phyloP scores from a whole-genome alignment of 495 filamentous ascomycete species.

The Jackrogersella multiformis region DNA sequence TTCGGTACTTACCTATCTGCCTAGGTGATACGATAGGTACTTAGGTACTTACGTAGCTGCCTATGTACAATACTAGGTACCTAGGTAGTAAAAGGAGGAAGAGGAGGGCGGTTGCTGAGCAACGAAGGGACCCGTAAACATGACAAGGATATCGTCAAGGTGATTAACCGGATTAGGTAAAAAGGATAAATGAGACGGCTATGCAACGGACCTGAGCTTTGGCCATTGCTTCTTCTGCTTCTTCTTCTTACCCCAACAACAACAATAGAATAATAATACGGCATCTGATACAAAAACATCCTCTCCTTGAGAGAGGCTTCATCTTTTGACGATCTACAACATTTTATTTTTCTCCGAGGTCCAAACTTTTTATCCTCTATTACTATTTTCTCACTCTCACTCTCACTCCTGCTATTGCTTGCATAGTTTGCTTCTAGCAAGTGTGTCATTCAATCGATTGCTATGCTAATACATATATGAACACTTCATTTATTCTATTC shows the following conservation, averaged over 20 bases:
- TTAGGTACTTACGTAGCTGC: too few relatives aligned
- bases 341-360: constrained; percentile 18
- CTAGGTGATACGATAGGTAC: too few relatives aligned
- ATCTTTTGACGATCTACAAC: constrained; percentile 28
- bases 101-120: constrained; percentile 45
- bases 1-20: too few relatives aligned
- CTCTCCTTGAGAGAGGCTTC: constrained; percentile 30
- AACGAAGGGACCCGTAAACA: constrained; percentile 40
- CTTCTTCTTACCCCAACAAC: constrained; percentile 41
- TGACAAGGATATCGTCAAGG: not conserved
- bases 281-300: constrained; percentile 46
- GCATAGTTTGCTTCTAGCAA: constrained; percentile 11
- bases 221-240: constrained; percentile 16
- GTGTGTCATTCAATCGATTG: constrained; percentile 2
- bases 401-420: constrained; percentile 3
- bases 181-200: constrained; percentile 35
- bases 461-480: constrained; percentile 7
- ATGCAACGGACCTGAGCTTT: constrained; percentile 22
- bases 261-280: constrained; percentile 46
- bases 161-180: constrained; percentile 28
- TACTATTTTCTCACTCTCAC: not conserved
- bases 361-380: constrained; percentile 10
- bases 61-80: too few relatives aligned
- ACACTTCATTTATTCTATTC: constrained; percentile 25
- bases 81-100: too few relatives aligned